phyloP scores from a whole-genome alignment of 179 eudicot species.

The Amaranthus tricolor region DNA sequence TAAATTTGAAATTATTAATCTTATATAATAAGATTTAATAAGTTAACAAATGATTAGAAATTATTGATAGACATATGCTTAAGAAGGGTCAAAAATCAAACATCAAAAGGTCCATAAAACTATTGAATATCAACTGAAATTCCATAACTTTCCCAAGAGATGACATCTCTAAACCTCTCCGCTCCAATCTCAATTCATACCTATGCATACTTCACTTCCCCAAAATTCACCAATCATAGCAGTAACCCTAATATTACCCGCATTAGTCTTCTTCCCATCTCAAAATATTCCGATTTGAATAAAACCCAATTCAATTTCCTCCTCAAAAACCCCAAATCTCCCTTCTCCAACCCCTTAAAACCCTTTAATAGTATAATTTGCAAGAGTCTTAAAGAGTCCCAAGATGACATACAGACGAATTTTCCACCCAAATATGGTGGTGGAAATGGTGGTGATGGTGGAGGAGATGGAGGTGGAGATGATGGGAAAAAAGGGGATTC shows the following conservation, averaged over 20 bases:
- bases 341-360: slow-evolving; percentile 23
- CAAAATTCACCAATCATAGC: slow-evolving; percentile 21
- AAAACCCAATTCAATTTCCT: slow-evolving; percentile 38
- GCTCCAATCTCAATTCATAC: slow-evolving; percentile 38
- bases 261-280: slow-evolving; percentile 28
- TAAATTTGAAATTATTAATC: too few relatives aligned
- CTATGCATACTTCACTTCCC: slow-evolving; percentile 27
- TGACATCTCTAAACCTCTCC: slow-evolving; percentile 41
- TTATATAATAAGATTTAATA: too few relatives aligned
- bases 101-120: too few relatives aligned
- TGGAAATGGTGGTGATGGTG: slow-evolving; percentile 45
- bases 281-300: slow-evolving; percentile 31
- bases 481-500: slow-evolving; percentile 33
- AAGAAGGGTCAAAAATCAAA: too few relatives aligned
- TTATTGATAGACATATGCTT: too few relatives aligned
- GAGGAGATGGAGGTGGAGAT: slow-evolving; percentile 54
- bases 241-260: slow-evolving; percentile 33
- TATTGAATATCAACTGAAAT: slow-evolving; percentile 2
- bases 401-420: slow-evolving; percentile 38
- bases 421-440: slow-evolving; percentile 38
- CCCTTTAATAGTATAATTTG: slow-evolving; percentile 39
- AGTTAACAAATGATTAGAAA: too few relatives aligned
- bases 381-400: slow-evolving; percentile 42
- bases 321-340: slow-evolving; percentile 32
- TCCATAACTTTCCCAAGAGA: slow-evolving; percentile 22